phyloP scores from a whole-genome alignment of 768 basidiomycete species.

The Pleurotus ostreatus region DNA sequence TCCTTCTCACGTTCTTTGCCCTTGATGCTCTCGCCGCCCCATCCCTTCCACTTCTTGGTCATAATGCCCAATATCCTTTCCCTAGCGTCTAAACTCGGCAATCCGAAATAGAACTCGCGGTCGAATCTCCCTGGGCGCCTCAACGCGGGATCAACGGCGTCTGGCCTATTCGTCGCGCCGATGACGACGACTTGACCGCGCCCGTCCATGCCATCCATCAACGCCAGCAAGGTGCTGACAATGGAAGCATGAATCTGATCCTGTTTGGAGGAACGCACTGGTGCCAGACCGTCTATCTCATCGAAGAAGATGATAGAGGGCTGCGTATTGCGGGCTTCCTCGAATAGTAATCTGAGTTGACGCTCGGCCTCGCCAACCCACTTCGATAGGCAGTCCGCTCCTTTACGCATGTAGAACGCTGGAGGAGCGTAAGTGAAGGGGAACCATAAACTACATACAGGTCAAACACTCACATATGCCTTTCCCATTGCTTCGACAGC shows the following conservation, averaged over 20 bases:
- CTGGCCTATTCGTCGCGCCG: constrained; percentile 95
- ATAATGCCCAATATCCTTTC: constrained; percentile 89
- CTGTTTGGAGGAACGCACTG: constrained; percentile 96
- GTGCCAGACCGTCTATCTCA: constrained; percentile 97
- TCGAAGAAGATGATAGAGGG: constrained; percentile 99
- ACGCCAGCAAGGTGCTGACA: constrained; percentile 89
- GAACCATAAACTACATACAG: not conserved
- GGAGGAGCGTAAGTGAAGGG: not conserved
- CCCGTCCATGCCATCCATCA: constrained; percentile 99
- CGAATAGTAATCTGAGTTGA: constrained; percentile 90
- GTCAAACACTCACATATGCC: constrained; percentile 69
- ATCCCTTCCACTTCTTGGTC: constrained; percentile 87
- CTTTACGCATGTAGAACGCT: constrained; percentile 99
- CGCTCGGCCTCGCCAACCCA: constrained; percentile 99
- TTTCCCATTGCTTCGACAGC: constrained; percentile 80
- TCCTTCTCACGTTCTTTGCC: constrained; percentile 75
- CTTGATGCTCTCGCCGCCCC: constrained; percentile 40
- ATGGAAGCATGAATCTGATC: constrained; percentile 99
- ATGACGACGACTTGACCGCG: constrained; percentile 97
- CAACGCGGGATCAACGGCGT: constrained; percentile 95
- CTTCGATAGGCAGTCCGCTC: constrained; percentile 95
- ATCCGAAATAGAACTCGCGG: constrained; percentile 94
- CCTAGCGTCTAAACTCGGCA: constrained; percentile 81
- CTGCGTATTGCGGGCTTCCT: constrained; percentile 89
- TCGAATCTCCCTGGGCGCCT: constrained; percentile 94